These are phyloP conservation scores for Tetrapisispora iriomotensis DNA, from an alignment of 805 yeast species.

Conservation along the genomic window DNA sequence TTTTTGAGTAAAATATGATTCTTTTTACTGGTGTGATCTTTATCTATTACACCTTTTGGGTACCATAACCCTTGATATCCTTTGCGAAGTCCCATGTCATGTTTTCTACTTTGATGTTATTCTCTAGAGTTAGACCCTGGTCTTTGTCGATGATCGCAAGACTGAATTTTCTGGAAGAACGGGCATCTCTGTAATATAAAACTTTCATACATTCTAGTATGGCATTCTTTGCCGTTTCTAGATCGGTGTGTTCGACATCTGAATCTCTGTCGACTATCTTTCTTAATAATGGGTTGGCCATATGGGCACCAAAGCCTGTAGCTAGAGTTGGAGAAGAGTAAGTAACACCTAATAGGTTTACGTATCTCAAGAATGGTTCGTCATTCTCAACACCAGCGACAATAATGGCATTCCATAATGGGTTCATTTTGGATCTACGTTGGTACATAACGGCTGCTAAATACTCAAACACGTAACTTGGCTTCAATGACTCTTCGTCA, in stretches of 20 bases:
- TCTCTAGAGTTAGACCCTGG: slow-evolving; percentile 53
- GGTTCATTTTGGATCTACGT: slow-evolving; percentile 89
- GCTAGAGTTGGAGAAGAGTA: slow-evolving; percentile 83
- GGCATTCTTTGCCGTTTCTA: slow-evolving; percentile 68
- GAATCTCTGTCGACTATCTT: slow-evolving; percentile 69
- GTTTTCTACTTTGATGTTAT: slow-evolving; percentile 54
- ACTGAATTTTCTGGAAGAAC: slow-evolving; percentile 79
- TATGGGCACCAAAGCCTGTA: slow-evolving; percentile 92
- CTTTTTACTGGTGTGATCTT: not conserved
- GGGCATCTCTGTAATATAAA: slow-evolving; percentile 89
- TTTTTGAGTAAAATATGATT: not conserved
- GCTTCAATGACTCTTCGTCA: slow-evolving; percentile 55
- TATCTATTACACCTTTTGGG: slow-evolving; percentile 37
- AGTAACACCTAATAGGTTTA: slow-evolving; percentile 85
- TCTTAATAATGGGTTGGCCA: slow-evolving; percentile 88
- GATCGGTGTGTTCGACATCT: slow-evolving; percentile 58
- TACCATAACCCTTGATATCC: slow-evolving; percentile 84
- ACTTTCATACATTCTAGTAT: slow-evolving; percentile 87
- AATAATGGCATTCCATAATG: slow-evolving; percentile 87
- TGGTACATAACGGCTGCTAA: slow-evolving; percentile 73
- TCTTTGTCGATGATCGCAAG: slow-evolving; percentile 64
- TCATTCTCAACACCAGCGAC: slow-evolving; percentile 80
- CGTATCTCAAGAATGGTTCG: slow-evolving; percentile 71
- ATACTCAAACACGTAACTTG: slow-evolving; percentile 85
- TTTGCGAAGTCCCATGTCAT: slow-evolving; percentile 89